Conservation (phyloP, 305 asterid genomes). For the Ilex paraguariensis region DNA sequence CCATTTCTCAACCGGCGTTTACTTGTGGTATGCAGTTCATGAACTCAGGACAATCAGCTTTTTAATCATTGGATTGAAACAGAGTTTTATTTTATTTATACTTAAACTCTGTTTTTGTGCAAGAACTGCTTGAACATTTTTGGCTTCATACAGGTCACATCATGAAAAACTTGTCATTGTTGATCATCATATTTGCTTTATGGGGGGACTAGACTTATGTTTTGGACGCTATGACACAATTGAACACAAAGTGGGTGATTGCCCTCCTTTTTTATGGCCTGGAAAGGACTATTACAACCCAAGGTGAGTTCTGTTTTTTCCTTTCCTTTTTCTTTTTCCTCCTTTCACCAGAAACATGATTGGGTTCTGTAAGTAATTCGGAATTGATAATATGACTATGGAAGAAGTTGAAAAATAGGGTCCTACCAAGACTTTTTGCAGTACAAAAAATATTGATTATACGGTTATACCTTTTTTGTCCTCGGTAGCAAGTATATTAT, state of each 20-base stretch:
- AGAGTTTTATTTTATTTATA: too few species aligned
- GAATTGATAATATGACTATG: constrained; percentile 2
- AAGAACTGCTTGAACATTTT: background rate
- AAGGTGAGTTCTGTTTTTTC: constrained; percentile 39
- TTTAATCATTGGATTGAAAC: too few species aligned
- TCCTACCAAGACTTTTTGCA: too few species aligned
- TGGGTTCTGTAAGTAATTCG: constrained; percentile 1
- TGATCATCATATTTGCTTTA: constrained; percentile 69
- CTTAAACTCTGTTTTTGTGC: too few species aligned
- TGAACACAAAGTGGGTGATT: constrained; percentile 75
- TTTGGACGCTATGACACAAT: constrained; percentile 89
- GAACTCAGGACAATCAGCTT: constrained; percentile 1
- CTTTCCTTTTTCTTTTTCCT: constrained; percentile 4
- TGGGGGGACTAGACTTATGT: constrained; percentile 94
- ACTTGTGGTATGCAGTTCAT: constrained; percentile 61
- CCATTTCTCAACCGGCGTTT: constrained; percentile 77
- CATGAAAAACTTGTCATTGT: constrained; percentile 95
- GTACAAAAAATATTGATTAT: too few species aligned
- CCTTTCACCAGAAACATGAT: background rate
- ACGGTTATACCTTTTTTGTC: too few species aligned
- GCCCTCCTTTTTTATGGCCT: constrained; percentile 69
- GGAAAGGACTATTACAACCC: constrained; percentile 99
- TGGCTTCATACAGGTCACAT: constrained; percentile 75
- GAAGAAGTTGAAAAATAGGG: background rate
- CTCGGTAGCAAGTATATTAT: too few species aligned